Conservation (phyloP, 768 basidiomycete genomes). For the Lactarius sanguifluus region DNA sequence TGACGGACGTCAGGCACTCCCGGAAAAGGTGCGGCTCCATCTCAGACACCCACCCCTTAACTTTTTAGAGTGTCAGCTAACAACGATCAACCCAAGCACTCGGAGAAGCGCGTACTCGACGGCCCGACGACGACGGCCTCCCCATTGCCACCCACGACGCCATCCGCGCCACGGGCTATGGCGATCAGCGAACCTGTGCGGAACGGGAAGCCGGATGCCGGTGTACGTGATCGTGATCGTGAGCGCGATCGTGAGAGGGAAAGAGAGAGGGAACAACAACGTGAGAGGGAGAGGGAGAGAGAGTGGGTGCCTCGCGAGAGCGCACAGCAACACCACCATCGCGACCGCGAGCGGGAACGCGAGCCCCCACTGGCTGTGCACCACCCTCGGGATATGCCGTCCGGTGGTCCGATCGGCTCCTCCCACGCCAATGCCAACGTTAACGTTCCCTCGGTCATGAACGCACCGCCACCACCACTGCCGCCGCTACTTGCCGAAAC, state of each 20-base stretch:
- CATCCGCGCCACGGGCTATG: slow-evolving; percentile 75
- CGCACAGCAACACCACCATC: slow-evolving; percentile 21
- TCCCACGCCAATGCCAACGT: neutral
- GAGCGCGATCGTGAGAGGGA: slow-evolving; percentile 48
- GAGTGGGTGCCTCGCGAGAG: slow-evolving; percentile 27
- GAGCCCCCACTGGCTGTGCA: neutral
- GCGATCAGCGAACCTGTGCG: slow-evolving; percentile 48
- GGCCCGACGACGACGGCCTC: slow-evolving; percentile 40
- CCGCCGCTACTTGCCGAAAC: slow-evolving; percentile 11
- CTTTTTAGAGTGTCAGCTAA: slow-evolving; percentile 2
- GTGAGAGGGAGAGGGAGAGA: slow-evolving; percentile 10
- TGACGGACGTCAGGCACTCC: slow-evolving; percentile 46
- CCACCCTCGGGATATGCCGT: slow-evolving; percentile 19
- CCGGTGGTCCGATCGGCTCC: slow-evolving; percentile 1
- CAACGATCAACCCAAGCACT: slow-evolving; percentile 30
- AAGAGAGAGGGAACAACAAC: slow-evolving; percentile 27
- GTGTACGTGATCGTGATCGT: slow-evolving; percentile 42
- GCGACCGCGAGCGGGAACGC: slow-evolving; percentile 19
- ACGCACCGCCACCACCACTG: slow-evolving; percentile 5
- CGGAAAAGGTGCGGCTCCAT: slow-evolving; percentile 54
- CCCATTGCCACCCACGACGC: slow-evolving; percentile 54
- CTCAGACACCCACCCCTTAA: neutral
- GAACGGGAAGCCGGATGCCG: slow-evolving; percentile 42
- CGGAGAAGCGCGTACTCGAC: slow-evolving; percentile 58
- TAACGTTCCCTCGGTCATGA: neutral